These are phyloP conservation scores for Aureobasidium sp. DNA, from an alignment of 2,329 filamentous ascomycete species.

Conservation along the genomic window DNA sequence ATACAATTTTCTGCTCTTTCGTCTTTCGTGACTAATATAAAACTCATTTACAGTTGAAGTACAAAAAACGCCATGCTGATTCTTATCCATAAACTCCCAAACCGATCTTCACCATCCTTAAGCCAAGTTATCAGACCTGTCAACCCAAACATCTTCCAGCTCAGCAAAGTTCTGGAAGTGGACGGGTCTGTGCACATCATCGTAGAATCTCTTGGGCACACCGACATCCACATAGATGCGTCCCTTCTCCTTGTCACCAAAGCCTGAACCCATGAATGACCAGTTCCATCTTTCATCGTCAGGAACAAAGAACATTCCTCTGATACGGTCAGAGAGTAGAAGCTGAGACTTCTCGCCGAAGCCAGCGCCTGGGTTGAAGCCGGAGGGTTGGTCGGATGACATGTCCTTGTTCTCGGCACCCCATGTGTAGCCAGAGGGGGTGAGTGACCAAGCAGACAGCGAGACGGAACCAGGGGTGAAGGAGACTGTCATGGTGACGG, in stretches of 20 bases:
- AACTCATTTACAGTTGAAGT: background rate
- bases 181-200: conserved; percentile 79
- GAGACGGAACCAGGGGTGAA: conserved; percentile 97
- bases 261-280: conserved; percentile 90
- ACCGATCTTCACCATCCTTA: conserved; percentile 33
- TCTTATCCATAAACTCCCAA: background rate
- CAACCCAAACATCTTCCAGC: conserved; percentile 93
- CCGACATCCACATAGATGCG: conserved; percentile 87
- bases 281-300: conserved; percentile 94
- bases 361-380: conserved; percentile 65
- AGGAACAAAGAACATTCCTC: conserved; percentile 92
- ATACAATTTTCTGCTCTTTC: background rate
- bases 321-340: conserved; percentile 84
- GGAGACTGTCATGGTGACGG: conserved; percentile 87
- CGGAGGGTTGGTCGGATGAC: conserved; percentile 85
- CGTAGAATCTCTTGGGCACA: conserved; percentile 82
- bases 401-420: conserved; percentile 92
- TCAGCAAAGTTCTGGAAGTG: conserved; percentile 98
- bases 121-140: conserved; percentile 87
- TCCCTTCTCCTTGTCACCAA: conserved; percentile 76
- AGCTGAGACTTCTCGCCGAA: conserved; percentile 97
- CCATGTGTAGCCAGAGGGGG: conserved; percentile 91
- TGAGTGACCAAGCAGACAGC: conserved; percentile 86
- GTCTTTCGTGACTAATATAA: background rate
- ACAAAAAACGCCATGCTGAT: background rate